Conservation (phyloP, 345 rosid species). For the Linum usitatissimum region DNA sequence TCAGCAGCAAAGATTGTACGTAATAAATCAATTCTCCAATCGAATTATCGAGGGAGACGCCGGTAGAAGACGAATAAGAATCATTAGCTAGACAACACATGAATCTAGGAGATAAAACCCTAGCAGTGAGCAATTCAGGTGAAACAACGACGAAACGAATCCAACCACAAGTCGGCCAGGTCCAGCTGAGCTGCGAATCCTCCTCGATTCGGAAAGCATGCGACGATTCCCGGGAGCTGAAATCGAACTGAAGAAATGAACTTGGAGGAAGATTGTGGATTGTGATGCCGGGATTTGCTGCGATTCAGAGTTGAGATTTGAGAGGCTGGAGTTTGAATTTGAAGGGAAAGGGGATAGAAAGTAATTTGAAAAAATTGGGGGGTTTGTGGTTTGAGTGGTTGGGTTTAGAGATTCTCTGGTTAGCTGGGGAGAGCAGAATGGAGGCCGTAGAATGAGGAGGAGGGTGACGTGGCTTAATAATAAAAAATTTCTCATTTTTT, state of each 20-base stretch:
- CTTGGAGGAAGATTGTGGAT: not conserved
- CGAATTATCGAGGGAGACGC: no score
- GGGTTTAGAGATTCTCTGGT: not conserved
- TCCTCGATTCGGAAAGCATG: not conserved
- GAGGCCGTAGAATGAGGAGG: not conserved
- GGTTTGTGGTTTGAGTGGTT: not conserved
- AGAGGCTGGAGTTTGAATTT: not conserved
- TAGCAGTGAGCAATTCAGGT: not conserved
- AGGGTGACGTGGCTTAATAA: conserved; percentile 1
- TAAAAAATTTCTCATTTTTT: no score
- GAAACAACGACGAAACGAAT: not conserved
- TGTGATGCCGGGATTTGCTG: not conserved
- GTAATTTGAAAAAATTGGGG: not conserved
- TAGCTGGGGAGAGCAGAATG: not conserved
- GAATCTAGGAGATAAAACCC: not conserved
- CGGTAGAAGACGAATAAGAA: not conserved
- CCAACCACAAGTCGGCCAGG: not conserved
- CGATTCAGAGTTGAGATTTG: not conserved
- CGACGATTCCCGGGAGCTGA: not conserved
- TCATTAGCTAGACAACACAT: not conserved
- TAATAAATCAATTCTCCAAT: not conserved
- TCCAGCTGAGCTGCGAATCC: not conserved
- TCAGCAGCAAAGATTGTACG: not conserved
- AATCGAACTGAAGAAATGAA: no score
- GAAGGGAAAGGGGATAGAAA: no score